Evolutionary conservation across 2,329 filamentous ascomycete genomes (phyloP), one percentile per base, ranked within the genome.

Genomic region (Metarhizium humberi): DNA sequence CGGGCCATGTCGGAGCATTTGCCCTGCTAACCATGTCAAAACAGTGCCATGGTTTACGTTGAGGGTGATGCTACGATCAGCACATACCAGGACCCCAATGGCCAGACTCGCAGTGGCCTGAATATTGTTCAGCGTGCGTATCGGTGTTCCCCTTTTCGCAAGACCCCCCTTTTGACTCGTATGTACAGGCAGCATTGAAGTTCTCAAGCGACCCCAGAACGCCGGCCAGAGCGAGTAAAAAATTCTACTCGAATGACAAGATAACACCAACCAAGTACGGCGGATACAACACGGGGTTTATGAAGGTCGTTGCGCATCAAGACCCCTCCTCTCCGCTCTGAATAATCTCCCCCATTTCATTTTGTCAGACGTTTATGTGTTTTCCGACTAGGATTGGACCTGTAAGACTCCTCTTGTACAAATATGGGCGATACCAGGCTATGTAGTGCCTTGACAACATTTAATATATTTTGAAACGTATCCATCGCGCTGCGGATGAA

Each of bases 51-150:
- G 52, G 78, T 99, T 59, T 90, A 83, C 66, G 76, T 97, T 51
- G 92, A 97, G 71, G 92, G 88, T 48, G 90, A 96, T 58, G 87
- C 86, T 58, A 75, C 74, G 61, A 84, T 92, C 74, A 78, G 74
- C 62, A 75, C 71, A 48, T 92, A 83, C 68, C 80, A 87, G 62
- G 85, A 87, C 62, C 69, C 75, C 56, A 87, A 94, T 50, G 89
- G 89, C 69, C 86, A 86, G 71, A 81, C 75, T 63, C 78, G 77
- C 62, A 81, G 72, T 54, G 67, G 74, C 51, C 69, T 96, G 66
- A 92, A 77, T 71, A 77, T 97, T 64, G 71, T 87, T 52, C 90
- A 96, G 75, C 86, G 92, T 95, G 84, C 66, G 88, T 78, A 25
- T 57, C 36, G 42, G 4, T 6, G 25, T 10, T 29, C 10, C 6